Conservation (phyloP, 805 yeast species). For the Huiozyma naganishii region DNA sequence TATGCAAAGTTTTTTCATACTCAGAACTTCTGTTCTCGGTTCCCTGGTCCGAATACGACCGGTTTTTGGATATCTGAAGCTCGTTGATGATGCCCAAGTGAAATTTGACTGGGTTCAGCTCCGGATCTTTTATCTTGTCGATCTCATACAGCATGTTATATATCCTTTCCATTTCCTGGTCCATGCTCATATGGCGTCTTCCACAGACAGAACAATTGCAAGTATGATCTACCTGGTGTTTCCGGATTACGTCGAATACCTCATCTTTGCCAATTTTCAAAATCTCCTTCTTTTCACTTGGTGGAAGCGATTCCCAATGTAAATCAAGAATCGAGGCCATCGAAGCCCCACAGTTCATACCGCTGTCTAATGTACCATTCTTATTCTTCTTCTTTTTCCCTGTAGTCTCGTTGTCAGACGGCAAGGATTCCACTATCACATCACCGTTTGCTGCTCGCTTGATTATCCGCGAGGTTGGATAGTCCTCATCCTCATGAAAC, state of each 20-base stretch:
- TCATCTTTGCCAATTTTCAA: conserved; percentile 59
- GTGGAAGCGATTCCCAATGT: conserved; percentile 55
- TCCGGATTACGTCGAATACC: conserved; percentile 52
- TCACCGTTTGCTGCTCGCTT: conserved; percentile 67
- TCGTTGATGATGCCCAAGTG: conserved; percentile 27
- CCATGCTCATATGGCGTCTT: conserved; percentile 57
- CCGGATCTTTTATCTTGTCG: conserved; percentile 28
- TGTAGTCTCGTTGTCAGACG: conserved; percentile 9
- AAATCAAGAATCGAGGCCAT: conserved; percentile 23
- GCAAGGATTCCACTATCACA: conserved; percentile 49
- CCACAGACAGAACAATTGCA: conserved; percentile 78
- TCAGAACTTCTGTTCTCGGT: not conserved
- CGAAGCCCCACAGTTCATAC: conserved; percentile 6
- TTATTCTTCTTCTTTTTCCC: conserved; percentile 1
- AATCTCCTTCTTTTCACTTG: conserved; percentile 50
- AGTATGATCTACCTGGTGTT: conserved; percentile 37
- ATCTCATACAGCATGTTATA: conserved; percentile 58
- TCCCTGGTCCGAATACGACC: not conserved
- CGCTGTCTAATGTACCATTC: not conserved
- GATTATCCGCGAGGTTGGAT: conserved; percentile 62
- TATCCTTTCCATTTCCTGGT: conserved; percentile 63
- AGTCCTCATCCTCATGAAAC: conserved; percentile 48
- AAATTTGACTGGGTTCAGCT: conserved; percentile 24
- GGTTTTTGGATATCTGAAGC: conserved; percentile 16
- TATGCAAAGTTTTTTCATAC: not conserved